Base-by-base conservation (phyloP, 139 green algal species). In the Medakamo hakoo region DNA sequence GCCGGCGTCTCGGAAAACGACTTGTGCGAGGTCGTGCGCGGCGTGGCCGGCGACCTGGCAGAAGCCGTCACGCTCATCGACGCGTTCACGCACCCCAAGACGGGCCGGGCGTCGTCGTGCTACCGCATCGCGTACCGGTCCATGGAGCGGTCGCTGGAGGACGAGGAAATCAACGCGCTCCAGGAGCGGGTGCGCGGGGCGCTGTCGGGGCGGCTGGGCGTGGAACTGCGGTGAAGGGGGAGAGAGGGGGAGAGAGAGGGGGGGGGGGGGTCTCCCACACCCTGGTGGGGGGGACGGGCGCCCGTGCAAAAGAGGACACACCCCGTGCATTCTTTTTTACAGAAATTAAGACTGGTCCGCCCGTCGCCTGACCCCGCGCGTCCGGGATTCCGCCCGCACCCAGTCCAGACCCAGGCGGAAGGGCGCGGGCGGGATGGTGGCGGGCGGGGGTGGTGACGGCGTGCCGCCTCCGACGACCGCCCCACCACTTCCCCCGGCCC, bases 11-110 rank as follows among this genome's bases (percentile, higher is more conserved):
- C 81, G 3, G 93, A 99, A 75, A 99, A 99, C 82, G 98, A 98
- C 75, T 78, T 98, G 49, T 98, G 89, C 74, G 93, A 99, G 79
- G 28, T 71, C 49, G 87, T 97, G 49, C 73, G 90, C 22, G 76
- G 63, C 52, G 60, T 86, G 20, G 85, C 84, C 20, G 86, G 86
- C 2, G 89, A 96, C 72, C 74, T 97, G 29, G 88, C 89, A 5
- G 88, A 96, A 73, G 88, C 96, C 78, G 92, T 98, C 49, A 88
- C 89, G 58, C 76, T 95, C 1, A 94, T 99, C 32, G 93, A 99
- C 74, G 73, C 87, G 32, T 99, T 99, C 73, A 90, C 80, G 2
- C 87, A 98, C 82, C 80, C 82, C 32, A 97, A 98, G 79, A 96
- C 74, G 57, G 74, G 73, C 20, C 74, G 73, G 16, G 95, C 88